phyloP scores from a whole-genome alignment of 768 basidiomycete genomes.

The Steccherinum ochraceum region DNA sequence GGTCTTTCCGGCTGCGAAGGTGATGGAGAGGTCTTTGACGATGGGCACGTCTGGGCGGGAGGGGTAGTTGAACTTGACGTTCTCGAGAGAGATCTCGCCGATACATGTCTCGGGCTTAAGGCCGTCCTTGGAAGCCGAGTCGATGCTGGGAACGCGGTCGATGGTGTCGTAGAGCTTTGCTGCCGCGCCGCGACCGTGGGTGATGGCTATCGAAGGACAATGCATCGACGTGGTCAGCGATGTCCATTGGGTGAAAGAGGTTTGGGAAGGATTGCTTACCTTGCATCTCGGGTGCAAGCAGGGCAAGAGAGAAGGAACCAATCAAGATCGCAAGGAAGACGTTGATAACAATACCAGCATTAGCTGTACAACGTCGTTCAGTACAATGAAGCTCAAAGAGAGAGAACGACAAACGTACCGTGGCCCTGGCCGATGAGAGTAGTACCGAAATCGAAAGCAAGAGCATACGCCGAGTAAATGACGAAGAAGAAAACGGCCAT shows the following conservation, averaged over 20 bases:
- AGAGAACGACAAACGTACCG: slow-evolving; percentile 29
- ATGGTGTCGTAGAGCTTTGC: slow-evolving; percentile 89
- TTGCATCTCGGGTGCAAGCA: slow-evolving; percentile 86
- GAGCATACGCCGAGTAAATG: slow-evolving; percentile 69
- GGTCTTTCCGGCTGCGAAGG: slow-evolving; percentile 49
- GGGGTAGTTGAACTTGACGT: slow-evolving; percentile 81
- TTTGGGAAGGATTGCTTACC: slow-evolving; percentile 34
- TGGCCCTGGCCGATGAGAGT: slow-evolving; percentile 65
- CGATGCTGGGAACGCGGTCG: slow-evolving; percentile 82
- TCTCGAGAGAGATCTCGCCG: slow-evolving; percentile 68
- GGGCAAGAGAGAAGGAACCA: slow-evolving; percentile 83
- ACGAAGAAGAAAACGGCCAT: slow-evolving; percentile 77
- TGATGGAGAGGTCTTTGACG: slow-evolving; percentile 59
- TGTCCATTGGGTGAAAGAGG: too few species aligned
- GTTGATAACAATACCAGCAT: slow-evolving; percentile 71
- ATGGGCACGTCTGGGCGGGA: slow-evolving; percentile 75
- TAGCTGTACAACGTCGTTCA: slow-evolving; percentile 31
- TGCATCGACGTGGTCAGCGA: too few species aligned
- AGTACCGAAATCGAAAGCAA: slow-evolving; percentile 83
- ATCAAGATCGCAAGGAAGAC: slow-evolving; percentile 82
- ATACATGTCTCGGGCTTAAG: slow-evolving; percentile 57
- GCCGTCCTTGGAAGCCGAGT: slow-evolving; percentile 66
- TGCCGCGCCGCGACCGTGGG: slow-evolving; percentile 78
- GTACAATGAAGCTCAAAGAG: background rate
- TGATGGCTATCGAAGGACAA: slow-evolving; percentile 70